Base-by-base conservation (phyloP, 108 stramenopile genomes). In the Poteriospumella lacustris region DNA sequence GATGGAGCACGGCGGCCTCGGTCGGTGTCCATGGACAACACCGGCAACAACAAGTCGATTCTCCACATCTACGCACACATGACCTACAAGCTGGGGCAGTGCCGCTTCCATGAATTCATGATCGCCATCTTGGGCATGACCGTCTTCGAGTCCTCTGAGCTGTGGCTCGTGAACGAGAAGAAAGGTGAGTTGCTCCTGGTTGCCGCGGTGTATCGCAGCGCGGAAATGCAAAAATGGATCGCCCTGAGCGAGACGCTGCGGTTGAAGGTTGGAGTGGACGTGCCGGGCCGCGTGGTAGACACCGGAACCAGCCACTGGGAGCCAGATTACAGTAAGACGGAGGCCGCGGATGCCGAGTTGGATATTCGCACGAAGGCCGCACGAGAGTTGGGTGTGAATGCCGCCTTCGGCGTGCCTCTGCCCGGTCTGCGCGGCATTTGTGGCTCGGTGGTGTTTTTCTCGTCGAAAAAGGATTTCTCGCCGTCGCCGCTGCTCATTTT, bases 141-240 rank as follows among this genome's bases (percentile, higher is more conserved):
- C 31, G 92, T 95, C 19, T 97, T 97, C 79, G 94, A 97, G 81
- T 84, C 91, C 28, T 91, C 93, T 9, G 96, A 97, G 80, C 85
- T 93, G 28, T 97, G 95, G 94, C 82, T 93, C 41, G 84, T 89
- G 9, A 28, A 36, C 9, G 70, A 73, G 9, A 3, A 26, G 5
- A 38, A 68, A 81, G 24, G 62, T 58, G 12, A 59, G 36, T 31
- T 87, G 88, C 39, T 59, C 68, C 44, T 76, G 34, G 28, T 0
- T 19, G 44, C 44, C 91, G 39, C 77, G 81, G 41, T 90, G 89
- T 70, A 82, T 89, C 0, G 87, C 88, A 47, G 85, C 87, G 2
- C 77, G 89, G 31, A 88, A 83, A 2, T 86, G 88, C 52, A 84
- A 86, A 82, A 82, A 41, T 82, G 81, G 81, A 79, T 72, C 38